These are phyloP conservation scores for Hibiscus syriacus DNA, from an alignment of 345 rosid species.

Conservation along the genomic window DNA sequence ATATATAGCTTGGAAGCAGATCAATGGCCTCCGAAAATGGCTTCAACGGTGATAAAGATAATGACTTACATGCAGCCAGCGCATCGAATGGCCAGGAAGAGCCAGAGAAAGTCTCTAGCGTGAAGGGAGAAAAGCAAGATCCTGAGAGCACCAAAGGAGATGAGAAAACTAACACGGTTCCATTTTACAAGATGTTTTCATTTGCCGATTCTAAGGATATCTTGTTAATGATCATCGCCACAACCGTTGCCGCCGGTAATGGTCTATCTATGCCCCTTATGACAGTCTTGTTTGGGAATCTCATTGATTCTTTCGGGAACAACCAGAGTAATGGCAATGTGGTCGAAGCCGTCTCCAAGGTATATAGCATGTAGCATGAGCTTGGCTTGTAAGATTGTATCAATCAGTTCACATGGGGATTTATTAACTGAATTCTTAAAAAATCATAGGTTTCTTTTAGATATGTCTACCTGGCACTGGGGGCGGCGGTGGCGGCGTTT, in stretches of 20 bases:
- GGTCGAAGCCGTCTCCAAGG: constrained; percentile 46
- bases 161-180: constrained; percentile 48
- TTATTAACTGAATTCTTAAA: neutral
- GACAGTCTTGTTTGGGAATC: constrained; percentile 72
- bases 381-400: neutral
- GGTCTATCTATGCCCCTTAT: constrained; percentile 67
- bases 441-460: constrained; percentile 55
- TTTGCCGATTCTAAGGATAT: constrained; percentile 65
- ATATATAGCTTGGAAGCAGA: neutral
- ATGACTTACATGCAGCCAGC: constrained; percentile 25
- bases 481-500: constrained; percentile 52
- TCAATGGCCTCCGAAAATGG: constrained; percentile 28
- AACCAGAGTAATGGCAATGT: constrained; percentile 40
- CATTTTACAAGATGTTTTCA: constrained; percentile 64
- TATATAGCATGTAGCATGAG: constrained; percentile 14
- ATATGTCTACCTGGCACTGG: constrained; percentile 71
- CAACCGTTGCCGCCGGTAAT: constrained; percentile 62
- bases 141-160: constrained; percentile 32
- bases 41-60: constrained; percentile 2
- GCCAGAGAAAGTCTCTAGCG: constrained; percentile 12
- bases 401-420: neutral
- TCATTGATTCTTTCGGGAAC: constrained; percentile 51
- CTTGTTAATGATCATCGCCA: constrained; percentile 57
- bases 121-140: constrained; percentile 15
- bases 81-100: constrained; percentile 37